Evolutionary conservation across 1,139 yeast species (phyloP), one percentile per base, ranked within the genome.

Genomic region (Candida albicans): DNA sequence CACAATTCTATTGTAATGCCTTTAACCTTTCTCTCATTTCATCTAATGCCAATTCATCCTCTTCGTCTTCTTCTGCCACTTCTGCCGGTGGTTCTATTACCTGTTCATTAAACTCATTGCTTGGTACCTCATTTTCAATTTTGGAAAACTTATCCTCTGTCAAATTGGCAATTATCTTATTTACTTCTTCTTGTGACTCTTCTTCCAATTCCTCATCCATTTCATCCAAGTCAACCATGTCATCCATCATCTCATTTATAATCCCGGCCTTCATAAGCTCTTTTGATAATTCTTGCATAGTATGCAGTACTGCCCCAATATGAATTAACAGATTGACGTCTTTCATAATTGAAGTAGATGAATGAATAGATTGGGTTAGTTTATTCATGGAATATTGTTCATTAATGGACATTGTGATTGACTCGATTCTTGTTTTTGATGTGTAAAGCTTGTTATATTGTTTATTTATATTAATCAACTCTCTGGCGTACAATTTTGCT

Each of bases 211-310:
- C 88, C 35, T 75, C 85, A 43, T 83, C 73, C 32, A 47, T 48
- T 36, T 66, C 89, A 34, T 84, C 73, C 43, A 77, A 67, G 50
- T 91, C 98, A 46, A 93, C 72, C 56, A 89, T 82, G 59, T 95
- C 99, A 45, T 87, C 90, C 64, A 91, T 83, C 98, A 95, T 93
- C 60, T 95, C 99, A 54, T 87, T 90, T 48, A 95, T 90, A 40
- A 95, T 79, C 0, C 99, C 99, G 3, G 96, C 82, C 61, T 86
- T 87, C 80, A 87, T 84, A 58, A 95, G 75, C 63, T 95, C 99
- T 58, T 81, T 84, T 49, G 93, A 87, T 48, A 95, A 68, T 54
- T 85, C 95, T 58, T 85, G 86, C 89, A 93, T 90, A 0, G 96
- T 85, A 14, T 81, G 82, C 61, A 82, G 82, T 41, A 95, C 70